These are phyloP conservation scores for Blastomyces gilchristii DNA, from an alignment of 2,329 filamentous ascomycete genomes.

Conservation along the genomic window DNA sequence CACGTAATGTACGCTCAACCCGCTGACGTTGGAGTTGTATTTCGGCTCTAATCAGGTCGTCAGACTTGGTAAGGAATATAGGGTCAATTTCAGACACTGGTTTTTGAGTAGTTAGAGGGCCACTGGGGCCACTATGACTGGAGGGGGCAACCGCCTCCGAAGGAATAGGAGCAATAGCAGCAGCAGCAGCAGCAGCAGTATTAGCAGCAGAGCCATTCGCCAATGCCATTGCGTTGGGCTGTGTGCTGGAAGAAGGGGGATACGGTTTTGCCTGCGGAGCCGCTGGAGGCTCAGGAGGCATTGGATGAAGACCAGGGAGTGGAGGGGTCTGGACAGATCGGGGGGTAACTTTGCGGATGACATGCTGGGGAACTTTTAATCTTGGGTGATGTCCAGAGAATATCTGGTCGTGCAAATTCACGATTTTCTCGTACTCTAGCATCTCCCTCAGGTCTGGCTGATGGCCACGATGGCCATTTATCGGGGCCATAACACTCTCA, in stretches of 20 bases:
- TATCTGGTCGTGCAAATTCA: conserved; percentile 70
- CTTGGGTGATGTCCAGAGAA: conserved; percentile 59
- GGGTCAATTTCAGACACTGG: conserved; percentile 64
- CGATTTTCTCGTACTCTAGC: conserved; percentile 66
- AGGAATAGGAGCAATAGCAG: neutral
- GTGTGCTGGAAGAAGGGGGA: conserved; percentile 8
- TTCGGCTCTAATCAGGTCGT: conserved; percentile 72
- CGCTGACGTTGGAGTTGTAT: conserved; percentile 68
- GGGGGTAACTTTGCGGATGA: conserved; percentile 34
- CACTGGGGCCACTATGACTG: conserved; percentile 17
- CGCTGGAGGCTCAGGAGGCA: conserved; percentile 18
- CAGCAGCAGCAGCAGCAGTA: conserved; percentile 12
- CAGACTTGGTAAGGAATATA: conserved; percentile 75
- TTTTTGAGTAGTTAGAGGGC: conserved; percentile 26
- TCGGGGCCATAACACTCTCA: conserved; percentile 10
- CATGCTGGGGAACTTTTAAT: conserved; percentile 48
- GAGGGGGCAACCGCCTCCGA: conserved; percentile 16
- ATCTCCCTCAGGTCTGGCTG: conserved; percentile 44
- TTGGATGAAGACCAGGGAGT: conserved; percentile 22
- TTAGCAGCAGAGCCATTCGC: conserved; percentile 17
- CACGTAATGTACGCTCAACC: conserved; percentile 65
- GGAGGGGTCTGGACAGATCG: conserved; percentile 27
- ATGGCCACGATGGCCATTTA: conserved; percentile 21
- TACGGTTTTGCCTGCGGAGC: conserved; percentile 17
- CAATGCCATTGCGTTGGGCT: conserved; percentile 13